Conservation (phyloP, 2,329 filamentous ascomycete genomes). For the Microdochium paspali region DNA sequence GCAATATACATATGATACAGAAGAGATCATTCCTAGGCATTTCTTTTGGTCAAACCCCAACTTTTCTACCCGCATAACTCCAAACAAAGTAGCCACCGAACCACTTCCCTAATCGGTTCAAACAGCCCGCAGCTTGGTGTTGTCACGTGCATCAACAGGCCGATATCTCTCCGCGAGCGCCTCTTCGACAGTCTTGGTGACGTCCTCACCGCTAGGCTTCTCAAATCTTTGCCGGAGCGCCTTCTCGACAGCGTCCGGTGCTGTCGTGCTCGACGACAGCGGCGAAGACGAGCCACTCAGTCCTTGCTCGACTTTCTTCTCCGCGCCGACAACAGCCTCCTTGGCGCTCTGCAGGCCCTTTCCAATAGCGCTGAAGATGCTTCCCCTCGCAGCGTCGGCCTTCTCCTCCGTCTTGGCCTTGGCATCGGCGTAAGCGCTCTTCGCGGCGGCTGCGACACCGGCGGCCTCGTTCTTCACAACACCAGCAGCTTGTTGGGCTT, state of each 20-base stretch:
- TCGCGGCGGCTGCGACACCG: conserved; percentile 17
- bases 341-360: conserved; percentile 30
- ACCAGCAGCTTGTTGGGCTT: conserved; percentile 13
- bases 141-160: conserved; percentile 27
- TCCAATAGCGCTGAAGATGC: conserved; percentile 27
- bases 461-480: conserved; percentile 16
- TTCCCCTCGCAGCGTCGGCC: conserved; percentile 24
- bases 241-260: conserved; percentile 31
- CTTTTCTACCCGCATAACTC: neutral
- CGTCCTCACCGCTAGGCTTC: conserved; percentile 22
- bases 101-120: conserved; percentile 12
- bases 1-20: neutral
- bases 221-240: conserved; percentile 43
- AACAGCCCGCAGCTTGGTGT: conserved; percentile 23
- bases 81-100: neutral
- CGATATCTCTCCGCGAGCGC: conserved; percentile 45
- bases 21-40: neutral
- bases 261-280: conserved; percentile 11
- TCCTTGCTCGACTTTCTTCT: conserved; percentile 23
- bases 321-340: conserved; percentile 24
- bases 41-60: neutral
- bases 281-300: neutral
- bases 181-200: conserved; percentile 41
- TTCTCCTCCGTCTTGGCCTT: conserved; percentile 20
- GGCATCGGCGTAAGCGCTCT: conserved; percentile 18